Evolutionary conservation across 352 stramenopile genomes (phyloP), one percentile per base, ranked within the genome.

Genomic region (Globisporangium megalacanthum): DNA sequence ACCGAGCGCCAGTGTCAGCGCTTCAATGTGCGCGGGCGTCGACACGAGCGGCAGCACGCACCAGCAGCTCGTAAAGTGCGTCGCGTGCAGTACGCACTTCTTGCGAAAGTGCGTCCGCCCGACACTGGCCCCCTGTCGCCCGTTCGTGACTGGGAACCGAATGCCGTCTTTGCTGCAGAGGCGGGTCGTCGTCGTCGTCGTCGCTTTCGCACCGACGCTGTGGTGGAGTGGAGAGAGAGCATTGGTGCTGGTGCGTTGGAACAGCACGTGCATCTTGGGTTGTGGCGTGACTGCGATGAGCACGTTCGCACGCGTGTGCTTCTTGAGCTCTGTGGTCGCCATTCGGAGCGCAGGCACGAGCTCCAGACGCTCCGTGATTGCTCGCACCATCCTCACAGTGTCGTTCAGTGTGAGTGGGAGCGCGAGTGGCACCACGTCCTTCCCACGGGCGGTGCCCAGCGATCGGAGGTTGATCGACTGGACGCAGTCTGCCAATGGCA

Each of bases 401-500:
- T 89, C 75, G 14, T 76, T 60, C 2, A 58, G 5, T 1, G 70
- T 78, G 22, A 89, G 50, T 9, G 79, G 75, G 17, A 70, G 31
- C 3, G 46, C 47, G 3, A 79, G 46, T 0, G 62, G 9, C 2
- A 49, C 37, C 6, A 54, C 49, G 6, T 72, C 52, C 1, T 64
- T 68, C 8, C 70, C 73, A 9, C 61, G 61, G 14, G 4, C 1
- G 25, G 52, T 64, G 41, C 65, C 60, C 3, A 69, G 39, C 11
- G 64, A 75, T 9, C 77, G 61, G 22, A 89, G 65, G 46, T 89
- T 89, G 46, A 88, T 88, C 0, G 77, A 66, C 15, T 86, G 65
- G 48, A 86, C 49, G 36, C 75, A 83, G 39, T 83, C 71, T 11
- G 37, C 45, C n/a, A 87, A 61, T 2, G 69, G 19, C 31, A 71